A percentile compares a stretch with the other conserved stretches of the same genome.
These are phyloP conservation scores for Russula earlei DNA, from an alignment of 768 basidiomycete species.

Conservation along the genomic window DNA sequence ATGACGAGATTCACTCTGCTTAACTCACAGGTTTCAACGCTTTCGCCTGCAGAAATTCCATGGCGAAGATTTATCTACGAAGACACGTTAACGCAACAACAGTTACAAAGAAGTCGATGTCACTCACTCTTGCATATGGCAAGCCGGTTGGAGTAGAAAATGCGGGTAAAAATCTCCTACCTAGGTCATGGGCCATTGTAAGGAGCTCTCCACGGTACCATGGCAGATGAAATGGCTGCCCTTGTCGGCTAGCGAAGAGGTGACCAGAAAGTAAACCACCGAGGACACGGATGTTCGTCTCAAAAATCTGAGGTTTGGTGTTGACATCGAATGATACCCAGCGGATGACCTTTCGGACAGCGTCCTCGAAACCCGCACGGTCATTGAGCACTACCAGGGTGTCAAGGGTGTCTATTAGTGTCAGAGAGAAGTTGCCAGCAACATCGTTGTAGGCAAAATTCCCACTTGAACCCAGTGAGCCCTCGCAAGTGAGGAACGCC, in stretches of 20 bases:
- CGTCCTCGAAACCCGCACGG: constrained; percentile 68
- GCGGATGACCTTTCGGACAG: constrained; percentile 70
- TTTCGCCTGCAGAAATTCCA: constrained; percentile 70
- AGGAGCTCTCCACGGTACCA: constrained; percentile 83
- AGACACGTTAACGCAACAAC: constrained; percentile 1
- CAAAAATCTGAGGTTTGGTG: constrained; percentile 96
- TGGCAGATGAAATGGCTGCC: constrained; percentile 62
- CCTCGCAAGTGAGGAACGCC: constrained; percentile 13
- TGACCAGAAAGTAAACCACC: constrained; percentile 86
- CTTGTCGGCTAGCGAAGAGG: constrained; percentile 60
- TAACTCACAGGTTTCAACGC: constrained; percentile 71
- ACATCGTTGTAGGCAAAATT: constrained; percentile 87
- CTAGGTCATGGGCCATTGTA: constrained; percentile 77
- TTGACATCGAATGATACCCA: constrained; percentile 89
- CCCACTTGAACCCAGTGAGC: constrained; percentile 35
- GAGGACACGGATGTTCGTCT: constrained; percentile 89
- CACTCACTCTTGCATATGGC: constrained; percentile 75
- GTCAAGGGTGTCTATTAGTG: constrained; percentile 76
- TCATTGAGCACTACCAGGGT: constrained; percentile 85
- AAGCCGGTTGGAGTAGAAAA: constrained; percentile 88
- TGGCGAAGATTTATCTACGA: constrained; percentile 71
- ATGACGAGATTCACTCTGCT: not conserved
- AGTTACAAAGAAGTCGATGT: constrained; percentile 4
- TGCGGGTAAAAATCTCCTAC: constrained; percentile 77
- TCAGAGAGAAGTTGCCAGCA: constrained; percentile 85